Evolutionary conservation across 2,329 filamentous ascomycete genomes (phyloP), one percentile per base, ranked within the genome.

Genomic region (Scytalidium sp.): DNA sequence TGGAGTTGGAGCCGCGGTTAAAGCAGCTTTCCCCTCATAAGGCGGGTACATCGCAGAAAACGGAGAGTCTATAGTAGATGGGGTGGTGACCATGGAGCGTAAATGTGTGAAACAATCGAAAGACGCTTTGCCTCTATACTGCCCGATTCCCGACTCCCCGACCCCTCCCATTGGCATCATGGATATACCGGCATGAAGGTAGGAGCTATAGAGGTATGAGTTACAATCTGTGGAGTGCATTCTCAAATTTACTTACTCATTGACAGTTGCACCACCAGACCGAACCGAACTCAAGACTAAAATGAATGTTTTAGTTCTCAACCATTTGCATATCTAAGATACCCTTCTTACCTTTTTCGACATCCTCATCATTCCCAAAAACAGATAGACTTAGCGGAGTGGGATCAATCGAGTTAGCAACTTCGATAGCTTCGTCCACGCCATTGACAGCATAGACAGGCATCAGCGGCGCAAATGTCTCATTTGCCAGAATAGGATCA

Each of bases 391-490:
- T 84, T 36, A 99, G 75, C 0, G 94, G 92, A 1, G 92, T 97
- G 46, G 84, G 79, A 68, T 96, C 85, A 44, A 97, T 81, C 49
- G 80, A 73, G 67, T 95, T 93, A 54, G 90, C 90, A 56, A 91
- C 81, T 36, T 77, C 78, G 66, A 97, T 91, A 45, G 92, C 93
- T 62, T 95, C 83, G 57, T 96, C 88, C 15, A 97, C 75, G 59
- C 83, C 79, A 56, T 90, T 80, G 49, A 90, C 86, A 0, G 90
- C 80, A 47, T 96, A 73, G 55, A 97, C 83, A 55, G 89, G 85
- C 58, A 96, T 90, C 52, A 96, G 78, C n/a, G 94, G 94, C 6
- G 93, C 94, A 65, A 99, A 99, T 40, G 85, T 90, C 73, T 99
- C 94, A 55, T 96, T 83, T 20, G 74, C 72, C 63, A 97, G 80